A percentile compares a stretch with the other conserved stretches of the same genome.
Conservation (phyloP, 2,329 filamentous ascomycete species). For the Diaporthe amygdali region DNA sequence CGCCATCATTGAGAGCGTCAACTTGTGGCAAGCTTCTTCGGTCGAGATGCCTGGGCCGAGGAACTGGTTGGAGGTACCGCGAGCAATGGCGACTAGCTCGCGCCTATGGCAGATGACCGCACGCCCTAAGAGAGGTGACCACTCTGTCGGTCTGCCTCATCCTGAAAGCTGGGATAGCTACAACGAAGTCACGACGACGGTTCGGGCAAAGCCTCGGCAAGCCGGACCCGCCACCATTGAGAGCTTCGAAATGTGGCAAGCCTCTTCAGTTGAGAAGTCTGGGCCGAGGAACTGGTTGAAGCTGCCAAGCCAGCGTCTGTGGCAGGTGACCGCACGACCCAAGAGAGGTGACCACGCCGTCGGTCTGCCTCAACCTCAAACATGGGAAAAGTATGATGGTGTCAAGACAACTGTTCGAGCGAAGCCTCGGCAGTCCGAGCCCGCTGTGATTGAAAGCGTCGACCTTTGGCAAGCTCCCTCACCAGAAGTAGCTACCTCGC, state of each 20-base stretch:
- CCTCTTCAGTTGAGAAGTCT: neutral
- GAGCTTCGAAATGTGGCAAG: slow-evolving; percentile 43
- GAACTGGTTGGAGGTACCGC: neutral
- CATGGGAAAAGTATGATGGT: slow-evolving; percentile 25
- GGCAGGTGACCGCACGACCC: slow-evolving; percentile 1
- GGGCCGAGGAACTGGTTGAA: neutral
- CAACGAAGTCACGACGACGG: slow-evolving; percentile 31
- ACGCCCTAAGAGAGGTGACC: slow-evolving; percentile 11
- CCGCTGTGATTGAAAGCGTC: slow-evolving; percentile 22
- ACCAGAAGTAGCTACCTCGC: neutral
- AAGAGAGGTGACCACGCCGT: slow-evolving; percentile 20
- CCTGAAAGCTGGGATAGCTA: slow-evolving; percentile 45
- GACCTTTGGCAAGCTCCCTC: slow-evolving; percentile 29
- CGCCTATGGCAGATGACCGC: neutral
- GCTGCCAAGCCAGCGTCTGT: slow-evolving; percentile 3
- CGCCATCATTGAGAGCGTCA: slow-evolving; percentile 40
- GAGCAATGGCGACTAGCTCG: neutral
- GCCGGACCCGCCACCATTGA: slow-evolving; percentile 38
- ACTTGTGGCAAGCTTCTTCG: slow-evolving; percentile 39
- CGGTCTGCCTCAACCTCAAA: slow-evolving; percentile 24
- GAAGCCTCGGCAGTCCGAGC: slow-evolving; percentile 24
- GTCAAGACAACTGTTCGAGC: slow-evolving; percentile 18
- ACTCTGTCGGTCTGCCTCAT: slow-evolving; percentile 39
- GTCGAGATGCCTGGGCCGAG: neutral
- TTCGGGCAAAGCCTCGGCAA: slow-evolving; percentile 35